Percentiles rank a stretch among this genome's conserved stretches.
phyloP scores from a whole-genome alignment of 2,329 filamentous ascomycete genomes.

The Claviceps purpurea region DNA sequence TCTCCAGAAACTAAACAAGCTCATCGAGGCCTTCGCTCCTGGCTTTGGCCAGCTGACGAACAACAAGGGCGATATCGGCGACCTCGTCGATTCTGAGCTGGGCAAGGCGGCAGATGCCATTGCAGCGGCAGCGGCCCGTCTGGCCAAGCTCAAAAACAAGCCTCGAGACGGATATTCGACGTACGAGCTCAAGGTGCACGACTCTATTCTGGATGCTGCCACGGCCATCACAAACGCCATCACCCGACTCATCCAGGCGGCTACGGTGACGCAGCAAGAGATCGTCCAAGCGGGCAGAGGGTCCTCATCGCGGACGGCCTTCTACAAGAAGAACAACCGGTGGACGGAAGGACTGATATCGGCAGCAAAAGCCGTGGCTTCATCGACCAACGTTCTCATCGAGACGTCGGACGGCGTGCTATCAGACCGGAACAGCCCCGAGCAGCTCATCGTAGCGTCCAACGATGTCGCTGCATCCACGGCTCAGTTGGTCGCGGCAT shows the following conservation, averaged over 20 bases:
- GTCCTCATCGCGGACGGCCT: constrained; percentile 74
- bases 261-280: constrained; percentile 84
- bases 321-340: constrained; percentile 99
- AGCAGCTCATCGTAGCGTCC: constrained; percentile 94
- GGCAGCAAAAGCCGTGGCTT: constrained; percentile 88
- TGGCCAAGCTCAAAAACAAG: constrained; percentile 90
- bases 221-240: constrained; percentile 91
- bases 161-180: constrained; percentile 91
- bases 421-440: constrained; percentile 78
- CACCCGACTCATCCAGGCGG: constrained; percentile 85
- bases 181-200: constrained; percentile 92
- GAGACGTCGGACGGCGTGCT: constrained; percentile 96
- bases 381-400: constrained; percentile 88
- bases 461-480: constrained; percentile 95
- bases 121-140: constrained; percentile 74
- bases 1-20: constrained; percentile 82
- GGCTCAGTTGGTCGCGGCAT: constrained; percentile 89
- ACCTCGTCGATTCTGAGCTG: constrained; percentile 83
- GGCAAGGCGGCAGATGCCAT: constrained; percentile 92
- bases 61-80: constrained; percentile 75
- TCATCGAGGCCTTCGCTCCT: constrained; percentile 83
- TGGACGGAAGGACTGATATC: constrained; percentile 98
- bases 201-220: constrained; percentile 85
- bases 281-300: constrained; percentile 90
- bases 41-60: constrained; percentile 70